Evolutionary conservation across 108 stramenopile species (phyloP), one percentile per base, ranked within the genome.

Genomic region (Nitzschia palea): DNA sequence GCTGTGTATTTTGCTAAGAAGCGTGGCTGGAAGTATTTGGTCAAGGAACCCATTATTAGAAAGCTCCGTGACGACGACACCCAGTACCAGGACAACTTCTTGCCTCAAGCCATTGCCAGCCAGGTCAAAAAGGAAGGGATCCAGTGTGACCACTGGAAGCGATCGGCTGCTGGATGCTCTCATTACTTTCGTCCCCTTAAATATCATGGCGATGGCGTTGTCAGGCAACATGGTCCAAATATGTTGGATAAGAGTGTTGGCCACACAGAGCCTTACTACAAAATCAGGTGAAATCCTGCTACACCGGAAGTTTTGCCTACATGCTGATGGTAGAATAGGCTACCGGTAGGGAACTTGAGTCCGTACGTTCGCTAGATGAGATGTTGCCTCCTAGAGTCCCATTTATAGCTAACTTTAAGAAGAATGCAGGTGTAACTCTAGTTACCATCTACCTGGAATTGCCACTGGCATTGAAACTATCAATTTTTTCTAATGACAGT

Each of bases 1-100:
- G 97, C 97, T 23, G 88, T 90, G 28, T 85, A 83, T 60, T 98
- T 98, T 80, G 88, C 88, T 60, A 67, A 95, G 66, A 94, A 94
- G 70, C 79, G 91, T 35, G 97, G 97, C 30, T 96, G 97, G 97
- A 85, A 90, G 34, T 94, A 79, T 67, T 63, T 89, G 35, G 87
- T 93, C 26, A 84, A 91, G 44, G 74, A 74, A 18, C 91, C 92
- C 31, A 77, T 92, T 30, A 66, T 88, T 58, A 78, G 89, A 0
- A 71, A 79, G 62, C 73, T 78, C 22, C 44, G 89, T 27, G 72
- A 77, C 29, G 86, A 89, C 62, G 81, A 78, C 55, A 83, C 81
- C 29, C 88, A 89, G 56, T 95, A 95, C 79, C 87, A 89, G 44
- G 91, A 95, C 73, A 89, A 89, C 61, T 95, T 95, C 65, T 85